Conservation (phyloP, 2,329 filamentous ascomycete species). For the Aspergillus awamori region DNA sequence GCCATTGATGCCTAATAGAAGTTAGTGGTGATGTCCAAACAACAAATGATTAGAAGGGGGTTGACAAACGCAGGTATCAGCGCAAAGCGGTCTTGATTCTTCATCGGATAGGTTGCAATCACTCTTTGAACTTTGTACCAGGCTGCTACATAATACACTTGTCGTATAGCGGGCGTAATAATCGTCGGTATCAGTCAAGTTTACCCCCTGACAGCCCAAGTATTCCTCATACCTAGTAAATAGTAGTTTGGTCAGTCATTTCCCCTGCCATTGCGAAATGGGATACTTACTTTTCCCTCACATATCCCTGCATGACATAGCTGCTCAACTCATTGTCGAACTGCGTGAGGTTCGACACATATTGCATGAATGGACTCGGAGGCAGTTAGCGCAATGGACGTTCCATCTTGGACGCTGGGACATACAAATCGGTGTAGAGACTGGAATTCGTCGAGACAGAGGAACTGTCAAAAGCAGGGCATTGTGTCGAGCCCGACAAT, state of each 20-base stretch:
- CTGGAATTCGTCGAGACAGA: constrained; percentile 68
- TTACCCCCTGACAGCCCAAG: constrained; percentile 77
- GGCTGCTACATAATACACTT: constrained; percentile 87
- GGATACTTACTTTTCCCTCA: constrained; percentile 70
- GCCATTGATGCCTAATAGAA: constrained; percentile 71
- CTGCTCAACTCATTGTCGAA: constrained; percentile 75
- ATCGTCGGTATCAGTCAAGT: constrained; percentile 75
- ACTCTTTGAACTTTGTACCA: constrained; percentile 83
- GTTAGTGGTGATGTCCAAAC: constrained; percentile 13
- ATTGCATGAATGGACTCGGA: constrained; percentile 78
- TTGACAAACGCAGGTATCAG: constrained; percentile 76
- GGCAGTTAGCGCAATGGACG: constrained; percentile 32
- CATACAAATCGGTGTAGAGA: constrained; percentile 67
- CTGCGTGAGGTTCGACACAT: constrained; percentile 71
- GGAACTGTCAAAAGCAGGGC: constrained; percentile 71
- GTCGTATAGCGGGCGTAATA: constrained; percentile 93
- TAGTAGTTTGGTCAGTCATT: constrained; percentile 6
- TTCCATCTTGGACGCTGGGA: constrained; percentile 31
- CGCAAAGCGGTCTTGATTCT: constrained; percentile 76
- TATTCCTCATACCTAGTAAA: constrained; percentile 73
- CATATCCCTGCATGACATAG: constrained; percentile 75
- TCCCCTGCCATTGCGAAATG: neutral
- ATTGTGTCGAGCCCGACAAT: constrained; percentile 68
- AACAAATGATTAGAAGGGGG: neutral
- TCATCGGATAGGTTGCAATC: constrained; percentile 68